phyloP scores from a whole-genome alignment of 192 early-diverging fungal genomes.

The Backusella mclennaniae region DNA sequence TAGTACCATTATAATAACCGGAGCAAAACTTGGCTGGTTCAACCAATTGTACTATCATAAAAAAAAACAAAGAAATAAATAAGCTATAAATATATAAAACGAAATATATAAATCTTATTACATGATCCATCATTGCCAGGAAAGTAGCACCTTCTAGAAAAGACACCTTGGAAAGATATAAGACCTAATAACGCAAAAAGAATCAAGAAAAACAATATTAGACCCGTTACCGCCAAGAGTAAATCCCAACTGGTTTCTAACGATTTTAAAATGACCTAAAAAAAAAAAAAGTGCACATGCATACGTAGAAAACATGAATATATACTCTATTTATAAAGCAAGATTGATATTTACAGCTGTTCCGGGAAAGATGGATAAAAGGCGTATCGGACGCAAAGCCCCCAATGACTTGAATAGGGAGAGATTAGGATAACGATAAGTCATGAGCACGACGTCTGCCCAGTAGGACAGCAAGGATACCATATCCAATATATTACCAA shows the following conservation, averaged over 20 bases:
- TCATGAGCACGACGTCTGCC: constrained; percentile 51
- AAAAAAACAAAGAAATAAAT: neutral
- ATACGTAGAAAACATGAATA: neutral
- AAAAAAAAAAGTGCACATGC: neutral
- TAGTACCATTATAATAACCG: constrained; percentile 27
- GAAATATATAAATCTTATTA: neutral
- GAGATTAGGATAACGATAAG: constrained; percentile 31
- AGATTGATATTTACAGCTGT: constrained; percentile 25
- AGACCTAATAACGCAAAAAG: constrained; percentile 45
- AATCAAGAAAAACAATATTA: constrained; percentile 50
- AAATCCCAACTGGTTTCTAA: constrained; percentile 31
- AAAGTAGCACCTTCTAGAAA: constrained; percentile 39
- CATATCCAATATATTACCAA: constrained; percentile 47
- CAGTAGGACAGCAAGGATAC: constrained; percentile 49
- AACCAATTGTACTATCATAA: constrained; percentile 12
- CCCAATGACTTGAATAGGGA: constrained; percentile 52
- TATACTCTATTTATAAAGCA: neutral
- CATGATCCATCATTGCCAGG: constrained; percentile 24
- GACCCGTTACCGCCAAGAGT: constrained; percentile 41
- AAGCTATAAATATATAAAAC: neutral
- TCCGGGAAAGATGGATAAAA: constrained; percentile 43
- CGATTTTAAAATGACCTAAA: constrained; percentile 35
- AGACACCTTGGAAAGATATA: constrained; percentile 49
- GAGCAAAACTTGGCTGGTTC: constrained; percentile 31
- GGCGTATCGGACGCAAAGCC: constrained; percentile 46